Conservation (phyloP, 2,329 filamentous ascomycete genomes). For the Falciphora oryzae region DNA sequence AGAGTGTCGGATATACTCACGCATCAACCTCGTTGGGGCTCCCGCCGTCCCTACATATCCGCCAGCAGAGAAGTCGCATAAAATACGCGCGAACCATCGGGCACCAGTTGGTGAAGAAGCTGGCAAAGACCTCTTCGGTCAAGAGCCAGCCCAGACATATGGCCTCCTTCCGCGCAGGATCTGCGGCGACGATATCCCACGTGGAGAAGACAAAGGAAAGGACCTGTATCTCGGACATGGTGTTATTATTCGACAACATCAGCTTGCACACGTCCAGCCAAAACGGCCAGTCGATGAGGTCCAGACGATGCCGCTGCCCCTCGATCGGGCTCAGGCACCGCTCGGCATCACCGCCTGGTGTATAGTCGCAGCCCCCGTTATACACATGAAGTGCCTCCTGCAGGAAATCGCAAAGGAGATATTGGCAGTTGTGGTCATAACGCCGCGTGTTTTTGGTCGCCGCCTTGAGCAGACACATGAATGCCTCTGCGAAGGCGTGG, state of each 20-base stretch:
- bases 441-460: slow-evolving; percentile 70
- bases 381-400: slow-evolving; percentile 71
- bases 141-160: slow-evolving; percentile 73
- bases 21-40: slow-evolving; percentile 57
- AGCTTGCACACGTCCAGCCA: slow-evolving; percentile 76
- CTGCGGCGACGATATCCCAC: slow-evolving; percentile 67
- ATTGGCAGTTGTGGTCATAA: slow-evolving; percentile 78
- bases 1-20: slow-evolving; percentile 41
- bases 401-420: slow-evolving; percentile 85
- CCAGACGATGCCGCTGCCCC: not conserved
- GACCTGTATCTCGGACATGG: slow-evolving; percentile 81
- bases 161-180: slow-evolving; percentile 60
- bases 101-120: slow-evolving; percentile 89
- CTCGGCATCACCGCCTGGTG: slow-evolving; percentile 12
- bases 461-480: slow-evolving; percentile 67
- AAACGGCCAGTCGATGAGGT: slow-evolving; percentile 66
- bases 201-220: slow-evolving; percentile 75
- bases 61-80: slow-evolving; percentile 86
- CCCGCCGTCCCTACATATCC: slow-evolving; percentile 71
- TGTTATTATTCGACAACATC: slow-evolving; percentile 79
- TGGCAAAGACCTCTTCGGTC: slow-evolving; percentile 67
- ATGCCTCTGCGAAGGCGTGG: slow-evolving; percentile 69
- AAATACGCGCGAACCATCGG: slow-evolving; percentile 93
- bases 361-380: slow-evolving; percentile 38
- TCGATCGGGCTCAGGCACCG: not conserved